These are phyloP conservation scores for Pugionium cornutum DNA, from an alignment of 345 rosid genomes.

Conservation along the genomic window DNA sequence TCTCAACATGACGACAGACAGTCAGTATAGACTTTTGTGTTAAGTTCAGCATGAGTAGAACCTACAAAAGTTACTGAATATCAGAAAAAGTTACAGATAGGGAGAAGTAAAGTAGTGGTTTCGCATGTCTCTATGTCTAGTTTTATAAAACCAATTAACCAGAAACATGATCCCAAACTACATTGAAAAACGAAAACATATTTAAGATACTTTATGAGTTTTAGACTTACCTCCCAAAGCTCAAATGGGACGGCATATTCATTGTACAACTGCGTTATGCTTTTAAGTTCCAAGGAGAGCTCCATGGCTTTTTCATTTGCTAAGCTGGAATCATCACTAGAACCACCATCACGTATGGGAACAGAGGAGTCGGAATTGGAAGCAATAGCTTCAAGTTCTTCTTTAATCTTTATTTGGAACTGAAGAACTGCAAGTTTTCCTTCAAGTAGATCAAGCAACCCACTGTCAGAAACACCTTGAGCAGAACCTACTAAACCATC, in stretches of 20 bases:
- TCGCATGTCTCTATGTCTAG: constrained; percentile 11
- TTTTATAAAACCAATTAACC: constrained; percentile 19
- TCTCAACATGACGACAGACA: constrained; percentile 9
- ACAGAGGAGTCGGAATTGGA: constrained; percentile 54
- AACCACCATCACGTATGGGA: constrained; percentile 48
- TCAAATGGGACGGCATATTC: constrained; percentile 97
- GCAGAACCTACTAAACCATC: constrained; percentile 58
- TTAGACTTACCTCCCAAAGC: constrained; percentile 83
- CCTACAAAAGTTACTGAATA: background rate
- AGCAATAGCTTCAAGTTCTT: constrained; percentile 72
- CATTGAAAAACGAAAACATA: constrained; percentile 5
- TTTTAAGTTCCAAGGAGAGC: constrained; percentile 83
- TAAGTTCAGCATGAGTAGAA: background rate
- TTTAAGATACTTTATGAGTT: constrained; percentile 13
- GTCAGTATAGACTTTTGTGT: constrained; percentile 6
- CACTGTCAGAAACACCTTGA: constrained; percentile 62
- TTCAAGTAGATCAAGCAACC: constrained; percentile 91
- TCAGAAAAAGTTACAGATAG: constrained; percentile 10
- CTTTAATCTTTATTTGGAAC: constrained; percentile 88
- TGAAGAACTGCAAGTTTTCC: constrained; percentile 90
- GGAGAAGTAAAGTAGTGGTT: background rate
- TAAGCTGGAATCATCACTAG: constrained; percentile 46
- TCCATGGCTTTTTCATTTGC: constrained; percentile 81
- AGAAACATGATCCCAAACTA: constrained; percentile 10
- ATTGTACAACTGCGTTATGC: constrained; percentile 90